Evolutionary conservation across 1,139 yeast genomes (phyloP), one percentile per base, ranked within the genome.

Genomic region (Candida glucosophila): DNA sequence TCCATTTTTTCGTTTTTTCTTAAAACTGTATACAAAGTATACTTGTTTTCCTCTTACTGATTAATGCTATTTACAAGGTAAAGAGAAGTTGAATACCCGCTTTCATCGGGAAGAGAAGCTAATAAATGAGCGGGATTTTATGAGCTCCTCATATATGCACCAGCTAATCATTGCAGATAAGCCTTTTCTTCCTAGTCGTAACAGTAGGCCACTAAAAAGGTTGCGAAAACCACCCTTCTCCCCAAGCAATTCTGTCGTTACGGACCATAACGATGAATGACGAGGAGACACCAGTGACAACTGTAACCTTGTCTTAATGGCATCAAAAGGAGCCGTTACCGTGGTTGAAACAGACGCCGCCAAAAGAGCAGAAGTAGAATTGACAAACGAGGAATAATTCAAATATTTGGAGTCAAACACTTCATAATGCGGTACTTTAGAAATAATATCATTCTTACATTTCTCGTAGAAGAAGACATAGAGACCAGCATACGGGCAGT

Each of bases 401-500:
- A 25, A 14, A 25, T 27, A 22, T 19, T 27, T 25, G 14, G 32
- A 30, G 15, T 28, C 24, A 10, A 20, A 12, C 39, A 20, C 4
- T 10, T 24, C 10, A 6, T 22, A 25, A 6, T 24, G 19, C 6
- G 29, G 18, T 8, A 49, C 5, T 5, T 37, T 27, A 3, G 56
- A 61, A 22, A 56, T 33, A 10, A 50, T 35, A 15, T 47, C 56
- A 22, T 49, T 46, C 31, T 88, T 88, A 39, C 76, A 65, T 29
- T 74, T 67, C 48, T 88, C 96, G 49, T 88, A 88, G 33, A 85
- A 70, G 24, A 86, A 56, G 17, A 90, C 88, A 44, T 90, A 90
- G 5, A 90, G 49, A 2, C 98, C 98, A 3, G 98, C 96, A 49
- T 90, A 83, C 1, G 98, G 98, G 23, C 95, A 92, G 52, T 90